Evolutionary conservation across 495 filamentous ascomycete species (phyloP), one percentile per base, ranked within the genome.

Genomic region (Diplogelasinospora grovesii): DNA sequence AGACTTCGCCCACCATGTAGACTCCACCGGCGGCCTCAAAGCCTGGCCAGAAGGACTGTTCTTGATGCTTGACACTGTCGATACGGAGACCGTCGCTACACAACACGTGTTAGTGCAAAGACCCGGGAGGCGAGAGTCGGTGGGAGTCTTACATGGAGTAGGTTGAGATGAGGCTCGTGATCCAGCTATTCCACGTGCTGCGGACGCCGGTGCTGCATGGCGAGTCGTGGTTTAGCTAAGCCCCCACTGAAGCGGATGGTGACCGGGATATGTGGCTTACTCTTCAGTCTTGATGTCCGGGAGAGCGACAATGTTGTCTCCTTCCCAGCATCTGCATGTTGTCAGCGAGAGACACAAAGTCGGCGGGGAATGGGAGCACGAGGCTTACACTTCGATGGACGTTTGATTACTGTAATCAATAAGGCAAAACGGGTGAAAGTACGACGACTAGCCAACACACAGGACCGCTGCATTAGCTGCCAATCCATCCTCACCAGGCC

Each of bases 51-150:
- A 89, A 90, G 25, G 68, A 69, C 33, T 76, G 75, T 49, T 82
- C 72, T 32, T 87, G 80, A 45, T 93, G 77, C 48, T 78, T 80
- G 14, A 76, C 81, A 3, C 81, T 85, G 54, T 92, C 86, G 21
- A 92, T 64, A 15, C 86, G 79, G 24, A 93, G 71, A 4, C 83
- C 86, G 47, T 93, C 86, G 45, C 54, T 57, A 18, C 16, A 8
- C 6, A 36, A 8, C 5, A 9, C 19, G 10, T 7, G 25, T 25
- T 19, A 25, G 31, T 13, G 29, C 21, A n/a, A n/a, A n/a, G n/a
- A n/a, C n/a, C n/a, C n/a, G n/a, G n/a, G n/a, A n/a, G n/a, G n/a
- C n/a, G n/a, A n/a, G n/a, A n/a, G n/a, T n/a, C n/a, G n/a, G n/a
- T n/a, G 15, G 14, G 13, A 5, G 4, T 26, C 45, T 19, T 43